Conservation (phyloP, 2,329 filamentous ascomycete genomes). For the Thielaviopsis populi region DNA sequence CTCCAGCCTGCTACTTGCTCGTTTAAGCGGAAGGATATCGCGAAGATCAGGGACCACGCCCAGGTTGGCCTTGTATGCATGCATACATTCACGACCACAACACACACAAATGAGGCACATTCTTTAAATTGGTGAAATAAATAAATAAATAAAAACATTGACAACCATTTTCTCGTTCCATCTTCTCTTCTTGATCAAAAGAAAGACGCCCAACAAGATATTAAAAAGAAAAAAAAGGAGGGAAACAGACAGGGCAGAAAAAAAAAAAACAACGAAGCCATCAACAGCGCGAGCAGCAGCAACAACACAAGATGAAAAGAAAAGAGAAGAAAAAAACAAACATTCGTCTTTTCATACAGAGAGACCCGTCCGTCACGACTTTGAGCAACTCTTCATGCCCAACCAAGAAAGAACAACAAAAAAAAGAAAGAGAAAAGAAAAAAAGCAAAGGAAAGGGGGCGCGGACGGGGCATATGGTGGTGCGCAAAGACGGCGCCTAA, state of each 20-base stretch:
- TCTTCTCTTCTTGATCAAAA: not conserved
- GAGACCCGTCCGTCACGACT: conserved; percentile 8
- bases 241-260: conserved; percentile 5
- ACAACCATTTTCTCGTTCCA: conserved; percentile 1
- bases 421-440: not conserved
- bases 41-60: not conserved
- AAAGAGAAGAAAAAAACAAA: conserved; percentile 11
- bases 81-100: not conserved
- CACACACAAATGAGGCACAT: not conserved
- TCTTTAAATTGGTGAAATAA: not conserved
- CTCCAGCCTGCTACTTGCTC: not conserved
- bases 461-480: too few relatives aligned
- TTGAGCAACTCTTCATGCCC: not conserved
- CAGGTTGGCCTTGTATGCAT: not conserved
- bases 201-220: not conserved
- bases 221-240: not conserved
- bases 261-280: conserved; percentile 6
- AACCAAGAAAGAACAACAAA: not conserved
- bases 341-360: conserved; percentile 16
- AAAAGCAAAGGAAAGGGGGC: not conserved
- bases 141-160: not conserved
- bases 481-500: not conserved
- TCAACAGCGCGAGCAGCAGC: conserved; percentile 1
- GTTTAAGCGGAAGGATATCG: not conserved
- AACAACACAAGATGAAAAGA: not conserved